A percentile compares a stretch with the other conserved stretches of the same genome.
Conservation (phyloP, 441 rosid genomes). For the Lagerstroemia fauriei region DNA sequence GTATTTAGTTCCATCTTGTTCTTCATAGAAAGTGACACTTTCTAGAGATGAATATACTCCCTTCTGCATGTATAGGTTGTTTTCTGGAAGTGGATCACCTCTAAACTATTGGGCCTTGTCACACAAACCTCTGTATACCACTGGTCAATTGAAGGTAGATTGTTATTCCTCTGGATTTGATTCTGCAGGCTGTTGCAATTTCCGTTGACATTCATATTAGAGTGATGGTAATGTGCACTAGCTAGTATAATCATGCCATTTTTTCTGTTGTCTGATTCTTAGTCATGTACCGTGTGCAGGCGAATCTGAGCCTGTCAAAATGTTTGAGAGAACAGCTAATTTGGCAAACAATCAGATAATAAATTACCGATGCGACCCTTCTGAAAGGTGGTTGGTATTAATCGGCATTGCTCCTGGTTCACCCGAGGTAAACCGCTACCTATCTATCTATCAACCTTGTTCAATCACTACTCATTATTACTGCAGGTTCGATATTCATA, state of each 20-base stretch:
- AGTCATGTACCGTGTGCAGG: conserved; percentile 45
- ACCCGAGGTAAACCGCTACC: conserved; percentile 68
- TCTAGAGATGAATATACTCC: neutral
- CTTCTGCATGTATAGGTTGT: conserved; percentile 55
- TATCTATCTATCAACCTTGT: neutral
- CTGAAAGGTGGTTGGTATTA: conserved; percentile 98
- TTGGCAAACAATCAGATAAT: conserved; percentile 90
- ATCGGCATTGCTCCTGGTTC: conserved; percentile 99
- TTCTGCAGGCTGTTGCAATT: conserved; percentile 1
- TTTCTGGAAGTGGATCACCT: conserved; percentile 98
- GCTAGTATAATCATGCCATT: neutral
- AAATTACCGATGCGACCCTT: conserved; percentile 88
- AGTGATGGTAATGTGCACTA: neutral
- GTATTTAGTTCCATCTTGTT: neutral
- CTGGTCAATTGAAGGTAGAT: conserved; percentile 94
- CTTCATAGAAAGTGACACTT: neutral
- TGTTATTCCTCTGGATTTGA: conserved; percentile 1
- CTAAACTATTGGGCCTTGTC: conserved; percentile 90
- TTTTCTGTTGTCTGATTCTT: conserved; percentile 11
- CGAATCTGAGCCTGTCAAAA: conserved; percentile 92
- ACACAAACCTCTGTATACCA: conserved; percentile 92
- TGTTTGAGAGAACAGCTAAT: conserved; percentile 98
- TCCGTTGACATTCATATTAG: neutral
- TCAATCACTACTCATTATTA: too few species aligned
- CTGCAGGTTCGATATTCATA: too few species aligned